A percentile compares a stretch with the other conserved stretches of the same genome.
These are phyloP conservation scores for Rhododendron kiyosumense DNA, from an alignment of 148 eudicot genomes.

Conservation along the genomic window DNA sequence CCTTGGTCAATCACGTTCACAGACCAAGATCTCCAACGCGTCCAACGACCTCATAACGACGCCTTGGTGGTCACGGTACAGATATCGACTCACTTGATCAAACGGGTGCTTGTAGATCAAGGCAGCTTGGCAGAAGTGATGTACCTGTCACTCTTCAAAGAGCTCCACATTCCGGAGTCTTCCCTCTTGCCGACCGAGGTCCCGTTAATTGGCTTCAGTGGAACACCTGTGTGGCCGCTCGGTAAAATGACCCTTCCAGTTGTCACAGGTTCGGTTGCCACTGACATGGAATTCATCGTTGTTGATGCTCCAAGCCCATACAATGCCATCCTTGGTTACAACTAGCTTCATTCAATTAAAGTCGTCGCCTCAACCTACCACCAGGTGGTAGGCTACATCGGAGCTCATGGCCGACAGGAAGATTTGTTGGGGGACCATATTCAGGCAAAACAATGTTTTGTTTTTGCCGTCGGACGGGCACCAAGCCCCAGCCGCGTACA, in stretches of 20 bases:
- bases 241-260: accelerated
- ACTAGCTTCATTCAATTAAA: accelerated
- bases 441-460: too few relatives aligned
- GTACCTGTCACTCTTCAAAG: too few relatives aligned
- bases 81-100: too few relatives aligned
- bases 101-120: too few relatives aligned
- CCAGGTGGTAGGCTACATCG: accelerated
- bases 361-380: too few relatives aligned
- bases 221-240: accelerated
- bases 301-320: accelerated
- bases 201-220: too few relatives aligned
- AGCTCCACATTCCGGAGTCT: accelerated
- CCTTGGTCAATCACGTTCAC: too few relatives aligned
- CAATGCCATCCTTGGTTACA: accelerated
- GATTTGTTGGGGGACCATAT: accelerated
- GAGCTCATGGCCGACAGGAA: accelerated
- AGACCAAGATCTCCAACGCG: too few relatives aligned
- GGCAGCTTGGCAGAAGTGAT: accelerated
- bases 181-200: accelerated
- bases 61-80: accelerated
- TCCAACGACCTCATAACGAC: too few relatives aligned
- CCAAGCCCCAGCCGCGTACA: accelerated
- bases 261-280: too few relatives aligned
- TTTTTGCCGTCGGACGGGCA: accelerated
- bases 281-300: too few relatives aligned